Evolutionary conservation across 164 flowering plant species (phyloP), one percentile per base, ranked within the genome.

Genomic region (Magnolia officinalis): DNA sequence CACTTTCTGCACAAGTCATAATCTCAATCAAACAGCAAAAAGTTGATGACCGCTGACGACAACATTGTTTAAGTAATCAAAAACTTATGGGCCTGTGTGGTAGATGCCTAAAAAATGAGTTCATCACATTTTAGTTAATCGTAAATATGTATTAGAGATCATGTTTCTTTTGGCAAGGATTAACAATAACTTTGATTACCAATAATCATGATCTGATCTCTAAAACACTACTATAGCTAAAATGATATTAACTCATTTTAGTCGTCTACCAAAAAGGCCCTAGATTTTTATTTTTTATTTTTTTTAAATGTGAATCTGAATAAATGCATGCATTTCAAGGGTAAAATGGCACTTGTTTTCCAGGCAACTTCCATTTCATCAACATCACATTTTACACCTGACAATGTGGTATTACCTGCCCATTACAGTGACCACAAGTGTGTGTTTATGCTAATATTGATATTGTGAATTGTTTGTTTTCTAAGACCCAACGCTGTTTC

Each of bases 1-100:
- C 64, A 78, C 58, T 71, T 75, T 88, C 93, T 90, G 87, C 81
- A 63, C 31, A 73, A 74, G 23, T 20, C 37, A 66, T 2, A 65
- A 31, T 21, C 63, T 71, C 29, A 50, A 71, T 72, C 71, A 79
- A 55, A 76, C 64, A 21, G n/a, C 1, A 52, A 8, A 75, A 9
- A 37, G 10, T 50, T 23, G 24, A 70, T 11, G 6, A 58, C 23
- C 8, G 26, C 19, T 16, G 65, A 66, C 0, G 23, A 31, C 21
- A 21, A 29, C 37, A 69, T 3, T 20, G 10, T 29, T 16, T 37
- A 8, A 2, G 19, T 26, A 63, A 59, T 23, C 8, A 11, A 71
- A 49, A 63, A 65, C 4, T 10, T 37, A 37, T 37, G 45, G 45
- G 45, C 45, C 45, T 37, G 45, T 37, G 45, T 37, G 45, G 45